Base-by-base conservation (phyloP, 257 asterid genomes). In the Solanum microdontum region DNA sequence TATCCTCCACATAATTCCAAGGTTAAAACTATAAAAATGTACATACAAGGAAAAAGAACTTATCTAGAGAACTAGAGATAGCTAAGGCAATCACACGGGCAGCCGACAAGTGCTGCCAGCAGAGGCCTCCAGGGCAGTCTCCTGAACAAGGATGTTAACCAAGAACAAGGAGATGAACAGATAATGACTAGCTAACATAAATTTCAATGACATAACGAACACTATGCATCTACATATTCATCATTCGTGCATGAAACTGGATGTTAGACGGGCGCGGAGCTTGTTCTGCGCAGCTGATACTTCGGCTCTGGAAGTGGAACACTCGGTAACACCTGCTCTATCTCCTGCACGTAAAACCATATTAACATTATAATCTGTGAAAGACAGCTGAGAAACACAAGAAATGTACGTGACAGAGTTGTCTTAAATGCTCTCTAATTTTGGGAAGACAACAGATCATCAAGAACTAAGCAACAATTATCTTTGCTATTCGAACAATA, bases 261-360 rank as follows among this genome's bases (percentile, higher is more conserved):
- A 84, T 77, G 86, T 92, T 87, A 92, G 85, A 92, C 37, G 15
- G 92, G 87, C 26, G 89, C 88, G 9, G 93, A 90, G 83, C 94
- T 92, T 86, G 93, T 90, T 88, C 93, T 84, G 26, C 93, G 89
- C 70, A 92, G 89, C 88, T 92, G 94, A 87, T 92, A 90, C 88
- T 86, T 92, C 17, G 92, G 93, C 89, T 92, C 93, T 15, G 90
- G 92, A 62, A 86, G 89, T 72, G 90, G 92, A 32, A 86, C 87
- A 75, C 82, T 75, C 21, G 93, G 89, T 37, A 92, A 79, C 43
- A 88, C 87, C 87, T 88, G 86, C 87, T 90, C 92, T 87, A 89
- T 37, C 88, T 89, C 93, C 94, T 92, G 88, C 76, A 88, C 79
- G 45, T 73, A 72, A 70, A 72, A 32, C 66, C 34, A 85, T 24